Percentiles rank a stretch among this genome's conserved stretches.
Conservation (phyloP, 2,329 filamentous ascomycete genomes). For the Fusarium subglutinans region DNA sequence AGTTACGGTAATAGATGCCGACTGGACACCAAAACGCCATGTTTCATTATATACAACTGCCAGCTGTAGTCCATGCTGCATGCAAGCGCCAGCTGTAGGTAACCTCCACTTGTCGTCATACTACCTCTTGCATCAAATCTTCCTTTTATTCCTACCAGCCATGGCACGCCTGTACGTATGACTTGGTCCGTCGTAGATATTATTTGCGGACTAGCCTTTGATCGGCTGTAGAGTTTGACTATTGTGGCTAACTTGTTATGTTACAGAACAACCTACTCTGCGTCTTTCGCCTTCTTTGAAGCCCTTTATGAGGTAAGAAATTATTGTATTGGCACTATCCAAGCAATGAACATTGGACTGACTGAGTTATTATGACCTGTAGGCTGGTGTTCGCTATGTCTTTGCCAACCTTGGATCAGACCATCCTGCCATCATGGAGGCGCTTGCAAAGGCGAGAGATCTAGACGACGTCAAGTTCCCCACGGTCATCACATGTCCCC, state of each 20-base stretch:
- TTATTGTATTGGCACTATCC: neutral
- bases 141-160: no score
- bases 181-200: accelerated
- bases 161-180: neutral
- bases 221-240: neutral
- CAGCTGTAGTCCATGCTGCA: neutral
- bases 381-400: conserved; percentile 64
- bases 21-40: neutral
- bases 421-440: conserved; percentile 80
- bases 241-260: neutral
- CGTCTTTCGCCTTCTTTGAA: neutral
- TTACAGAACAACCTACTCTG: neutral
- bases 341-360: neutral
- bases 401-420: conserved; percentile 73
- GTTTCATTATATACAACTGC: neutral
- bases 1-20: neutral
- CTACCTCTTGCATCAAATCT: neutral
- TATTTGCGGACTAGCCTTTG: neutral
- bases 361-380: neutral
- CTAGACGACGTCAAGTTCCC: neutral
- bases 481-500: conserved; percentile 7
- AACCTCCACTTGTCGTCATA: neutral
- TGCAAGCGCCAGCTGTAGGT: neutral
- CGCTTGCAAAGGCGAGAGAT: conserved; percentile 75
- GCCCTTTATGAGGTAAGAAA: neutral